phyloP scores from a whole-genome alignment of 352 stramenopile genomes.

The Pythium biforme region DNA sequence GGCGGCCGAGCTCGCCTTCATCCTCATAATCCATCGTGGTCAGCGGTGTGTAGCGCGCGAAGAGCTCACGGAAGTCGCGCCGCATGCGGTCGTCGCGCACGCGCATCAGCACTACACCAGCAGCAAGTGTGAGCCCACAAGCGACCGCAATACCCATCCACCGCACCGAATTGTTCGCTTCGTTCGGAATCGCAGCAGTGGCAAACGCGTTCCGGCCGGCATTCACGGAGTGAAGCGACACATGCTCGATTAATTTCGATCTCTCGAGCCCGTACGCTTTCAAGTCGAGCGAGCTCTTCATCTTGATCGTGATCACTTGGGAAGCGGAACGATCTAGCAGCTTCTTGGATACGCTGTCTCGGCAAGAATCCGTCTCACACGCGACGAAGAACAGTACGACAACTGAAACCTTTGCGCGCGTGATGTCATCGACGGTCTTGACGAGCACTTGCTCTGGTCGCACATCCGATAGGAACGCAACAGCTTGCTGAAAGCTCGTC shows the following conservation, averaged over 20 bases:
- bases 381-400: slow-evolving; percentile 24
- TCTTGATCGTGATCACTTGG: slow-evolving; percentile 25
- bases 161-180: background rate
- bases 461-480: slow-evolving; percentile 15
- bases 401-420: background rate
- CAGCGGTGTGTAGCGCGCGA: slow-evolving; percentile 32
- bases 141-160: slow-evolving; percentile 7
- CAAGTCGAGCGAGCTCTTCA: slow-evolving; percentile 22
- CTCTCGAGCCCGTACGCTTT: slow-evolving; percentile 17
- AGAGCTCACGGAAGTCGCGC: slow-evolving; percentile 32
- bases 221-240: slow-evolving; percentile 21
- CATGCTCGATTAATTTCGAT: slow-evolving; percentile 24
- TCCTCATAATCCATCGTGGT: slow-evolving; percentile 31
- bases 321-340: slow-evolving; percentile 22
- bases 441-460: slow-evolving; percentile 15
- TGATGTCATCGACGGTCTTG: slow-evolving; percentile 16
- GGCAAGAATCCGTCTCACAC: slow-evolving; percentile 20
- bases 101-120: slow-evolving; percentile 20
- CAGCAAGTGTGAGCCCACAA: slow-evolving; percentile 16
- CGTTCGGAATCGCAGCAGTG: background rate
- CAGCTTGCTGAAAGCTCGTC: slow-evolving; percentile 19
- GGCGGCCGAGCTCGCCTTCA: slow-evolving; percentile 16
- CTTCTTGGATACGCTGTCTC: slow-evolving; percentile 1
- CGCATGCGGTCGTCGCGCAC: slow-evolving; percentile 31
- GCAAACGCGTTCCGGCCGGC: background rate